Evolutionary conservation across 345 rosid species (phyloP).

Genomic region (Dimocarpus longan): DNA sequence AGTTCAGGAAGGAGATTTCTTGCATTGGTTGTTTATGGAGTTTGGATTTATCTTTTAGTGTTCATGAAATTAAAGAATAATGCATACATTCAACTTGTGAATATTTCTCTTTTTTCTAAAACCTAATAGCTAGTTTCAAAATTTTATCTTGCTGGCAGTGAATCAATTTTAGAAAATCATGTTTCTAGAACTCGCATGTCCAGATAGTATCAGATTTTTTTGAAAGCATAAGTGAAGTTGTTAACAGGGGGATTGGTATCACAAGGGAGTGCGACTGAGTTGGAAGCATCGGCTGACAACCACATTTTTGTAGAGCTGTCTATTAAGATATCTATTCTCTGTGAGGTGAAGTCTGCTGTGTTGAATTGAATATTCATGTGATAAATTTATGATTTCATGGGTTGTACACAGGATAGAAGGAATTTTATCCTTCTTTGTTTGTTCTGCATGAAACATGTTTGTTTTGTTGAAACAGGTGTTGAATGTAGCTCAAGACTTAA

Average conservation of each 20-base stretch:
- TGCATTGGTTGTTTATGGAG: not conserved
- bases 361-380: slow-evolving; percentile 5
- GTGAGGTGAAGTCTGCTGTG: slow-evolving; percentile 15
- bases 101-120: not conserved
- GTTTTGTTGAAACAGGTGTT: not conserved
- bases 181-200: not conserved
- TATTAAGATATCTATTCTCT: slow-evolving; percentile 16
- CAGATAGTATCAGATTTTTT: not conserved
- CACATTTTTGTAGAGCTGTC: slow-evolving; percentile 15
- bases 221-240: slow-evolving; percentile 21
- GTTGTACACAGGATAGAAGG: slow-evolving; percentile 4
- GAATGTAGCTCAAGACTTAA: not conserved
- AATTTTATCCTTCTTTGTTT: not conserved
- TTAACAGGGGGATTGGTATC: slow-evolving; percentile 1
- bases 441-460: not conserved
- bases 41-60: not conserved
- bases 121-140: not conserved
- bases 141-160: not conserved
- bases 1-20: not conserved
- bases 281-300: slow-evolving; percentile 21
- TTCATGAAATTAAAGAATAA: not conserved
- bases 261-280: slow-evolving; percentile 19
- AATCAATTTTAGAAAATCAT: slow-evolving; percentile 7
- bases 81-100: not conserved
- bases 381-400: slow-evolving; percentile 8